Evolutionary conservation across 495 filamentous ascomycete species (phyloP).

Genomic region (Aspergillus indologenus): DNA sequence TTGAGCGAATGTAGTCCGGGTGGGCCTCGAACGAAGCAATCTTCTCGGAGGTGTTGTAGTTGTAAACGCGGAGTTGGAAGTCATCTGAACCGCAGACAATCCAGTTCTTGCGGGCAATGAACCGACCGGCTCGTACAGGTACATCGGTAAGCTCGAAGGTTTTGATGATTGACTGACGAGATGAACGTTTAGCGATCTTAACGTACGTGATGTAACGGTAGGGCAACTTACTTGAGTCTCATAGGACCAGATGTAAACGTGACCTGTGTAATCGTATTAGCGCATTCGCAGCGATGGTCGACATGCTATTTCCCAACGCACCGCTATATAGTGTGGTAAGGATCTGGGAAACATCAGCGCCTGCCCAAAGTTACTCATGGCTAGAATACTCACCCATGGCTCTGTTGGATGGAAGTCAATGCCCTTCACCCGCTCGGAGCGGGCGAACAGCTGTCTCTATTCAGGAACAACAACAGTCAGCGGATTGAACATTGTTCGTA

Average conservation of each 20-base stretch:
- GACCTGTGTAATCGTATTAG: slow-evolving; percentile 54
- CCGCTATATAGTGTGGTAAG: slow-evolving; percentile 94
- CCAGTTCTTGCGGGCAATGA: slow-evolving; percentile 98
- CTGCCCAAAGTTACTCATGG: not conserved
- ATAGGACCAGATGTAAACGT: slow-evolving; percentile 99
- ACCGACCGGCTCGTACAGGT: slow-evolving; percentile 92
- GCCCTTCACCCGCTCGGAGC: slow-evolving; percentile 90
- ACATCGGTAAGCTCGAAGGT: slow-evolving; percentile 99
- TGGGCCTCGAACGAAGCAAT: slow-evolving; percentile 98
- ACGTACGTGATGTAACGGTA: not conserved
- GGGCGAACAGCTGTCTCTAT: slow-evolving; percentile 76
- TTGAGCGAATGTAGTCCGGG: slow-evolving; percentile 97
- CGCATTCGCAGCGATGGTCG: slow-evolving; percentile 13
- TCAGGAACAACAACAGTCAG: slow-evolving; percentile 33
- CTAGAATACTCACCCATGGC: slow-evolving; percentile 65
- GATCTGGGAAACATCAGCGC: slow-evolving; percentile 55
- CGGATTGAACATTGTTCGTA: slow-evolving; percentile 18
- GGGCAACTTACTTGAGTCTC: slow-evolving; percentile 71
- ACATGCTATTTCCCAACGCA: slow-evolving; percentile 37
- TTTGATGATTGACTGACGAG: slow-evolving; percentile 78
- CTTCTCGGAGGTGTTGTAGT: slow-evolving; percentile 99
- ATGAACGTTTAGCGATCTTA: slow-evolving; percentile 10
- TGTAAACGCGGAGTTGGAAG: slow-evolving; percentile 94
- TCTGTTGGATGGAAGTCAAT: slow-evolving; percentile 97
- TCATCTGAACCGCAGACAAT: slow-evolving; percentile 98